phyloP scores from a whole-genome alignment of 768 basidiomycete species.

The Harrya chromipes region DNA sequence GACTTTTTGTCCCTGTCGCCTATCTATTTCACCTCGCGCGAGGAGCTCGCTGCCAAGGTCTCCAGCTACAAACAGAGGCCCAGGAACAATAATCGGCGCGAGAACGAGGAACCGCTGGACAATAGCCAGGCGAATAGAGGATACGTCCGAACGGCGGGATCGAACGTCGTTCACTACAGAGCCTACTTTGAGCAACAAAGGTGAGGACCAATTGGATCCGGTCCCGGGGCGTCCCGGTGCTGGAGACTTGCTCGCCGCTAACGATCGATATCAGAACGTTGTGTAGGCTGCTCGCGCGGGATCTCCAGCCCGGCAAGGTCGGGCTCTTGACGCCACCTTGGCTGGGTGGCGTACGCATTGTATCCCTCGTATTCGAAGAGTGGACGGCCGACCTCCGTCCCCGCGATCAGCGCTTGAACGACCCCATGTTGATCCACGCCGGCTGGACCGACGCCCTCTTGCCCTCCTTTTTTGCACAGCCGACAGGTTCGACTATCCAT shows the following conservation, averaged over 20 bases:
- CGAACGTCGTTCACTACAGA: constrained; percentile 28
- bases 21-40: constrained; percentile 35
- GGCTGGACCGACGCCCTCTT: constrained; percentile 41
- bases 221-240: too few species aligned
- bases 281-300: constrained; percentile 29
- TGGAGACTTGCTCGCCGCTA: neutral
- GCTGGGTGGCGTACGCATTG: constrained; percentile 30
- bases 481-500: constrained; percentile 17
- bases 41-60: constrained; percentile 39
- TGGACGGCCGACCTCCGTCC: constrained; percentile 35
- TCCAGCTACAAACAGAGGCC: constrained; percentile 37
- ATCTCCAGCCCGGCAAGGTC: constrained; percentile 29
- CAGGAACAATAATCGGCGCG: constrained; percentile 30
- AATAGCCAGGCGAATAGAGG: constrained; percentile 44
- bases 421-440: constrained; percentile 36
- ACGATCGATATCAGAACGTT: constrained; percentile 19
- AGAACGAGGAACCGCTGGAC: constrained; percentile 22
- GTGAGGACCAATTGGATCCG: constrained; percentile 16
- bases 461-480: constrained; percentile 23
- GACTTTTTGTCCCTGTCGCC: constrained; percentile 48
- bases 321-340: constrained; percentile 31
- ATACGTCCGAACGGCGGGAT: constrained; percentile 22
- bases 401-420: constrained; percentile 25
- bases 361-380: constrained; percentile 37
- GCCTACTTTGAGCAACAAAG: constrained; percentile 49